Evolutionary conservation across 441 rosid genomes (phyloP).

Genomic region (Gossypium aridum): DNA sequence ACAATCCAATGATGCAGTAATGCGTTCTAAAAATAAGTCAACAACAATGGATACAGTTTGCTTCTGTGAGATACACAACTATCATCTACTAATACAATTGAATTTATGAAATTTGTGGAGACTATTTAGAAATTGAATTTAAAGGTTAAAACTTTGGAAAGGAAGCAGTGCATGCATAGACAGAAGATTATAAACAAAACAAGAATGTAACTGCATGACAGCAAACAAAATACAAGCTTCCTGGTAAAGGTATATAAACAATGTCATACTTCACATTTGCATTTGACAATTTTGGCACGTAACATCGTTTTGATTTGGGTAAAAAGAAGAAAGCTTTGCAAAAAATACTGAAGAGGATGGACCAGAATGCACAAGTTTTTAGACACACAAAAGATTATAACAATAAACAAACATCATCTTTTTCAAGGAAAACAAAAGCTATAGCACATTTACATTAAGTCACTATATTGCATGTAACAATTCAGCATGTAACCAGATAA

Average conservation of each 20-base stretch:
- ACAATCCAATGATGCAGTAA: not conserved
- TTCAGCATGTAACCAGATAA: not conserved
- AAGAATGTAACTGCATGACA: not conserved
- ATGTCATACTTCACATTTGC: not conserved
- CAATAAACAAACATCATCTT: not conserved
- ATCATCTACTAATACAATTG: not conserved
- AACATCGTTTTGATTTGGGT: not conserved
- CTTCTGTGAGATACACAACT: not conserved
- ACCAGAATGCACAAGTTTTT: not conserved
- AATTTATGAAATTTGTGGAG: not conserved
- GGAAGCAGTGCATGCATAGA: not conserved
- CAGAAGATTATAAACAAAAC: not conserved
- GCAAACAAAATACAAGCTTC: not conserved
- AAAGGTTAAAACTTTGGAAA: not conserved
- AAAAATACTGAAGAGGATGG: not conserved
- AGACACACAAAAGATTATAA: not conserved
- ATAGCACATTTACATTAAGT: not conserved
- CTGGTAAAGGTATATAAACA: not conserved
- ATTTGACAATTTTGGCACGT: not conserved
- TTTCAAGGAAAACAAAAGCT: not conserved
- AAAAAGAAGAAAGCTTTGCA: not conserved
- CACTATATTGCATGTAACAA: not conserved
- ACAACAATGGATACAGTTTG: not conserved
- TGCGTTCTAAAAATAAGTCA: slow-evolving; percentile 1
- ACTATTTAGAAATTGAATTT: not conserved